A percentile compares a stretch with the other conserved stretches of the same genome.
These are phyloP conservation scores for Chaetomium globosum DNA, from an alignment of 2,329 filamentous ascomycete genomes.

Conservation along the genomic window DNA sequence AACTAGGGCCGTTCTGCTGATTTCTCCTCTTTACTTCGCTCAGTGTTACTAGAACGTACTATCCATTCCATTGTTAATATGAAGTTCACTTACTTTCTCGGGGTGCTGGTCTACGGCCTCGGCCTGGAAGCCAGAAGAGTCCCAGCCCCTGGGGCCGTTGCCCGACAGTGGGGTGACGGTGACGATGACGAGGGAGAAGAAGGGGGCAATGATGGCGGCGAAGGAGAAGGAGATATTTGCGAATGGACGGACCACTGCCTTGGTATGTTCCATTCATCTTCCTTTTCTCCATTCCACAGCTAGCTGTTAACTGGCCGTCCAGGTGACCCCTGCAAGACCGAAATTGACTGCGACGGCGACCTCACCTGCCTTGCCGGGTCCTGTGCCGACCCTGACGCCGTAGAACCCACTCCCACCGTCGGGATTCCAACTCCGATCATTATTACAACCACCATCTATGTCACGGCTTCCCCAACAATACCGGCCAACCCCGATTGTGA, in stretches of 20 bases:
- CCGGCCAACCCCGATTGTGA: constrained; percentile 19
- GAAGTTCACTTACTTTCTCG: constrained; percentile 26
- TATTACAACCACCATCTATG: constrained; percentile 26
- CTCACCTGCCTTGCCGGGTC: constrained; percentile 24
- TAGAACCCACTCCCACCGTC: neutral
- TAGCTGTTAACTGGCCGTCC: neutral
- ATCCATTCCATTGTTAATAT: constrained; percentile 1
- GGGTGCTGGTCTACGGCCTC: constrained; percentile 12
- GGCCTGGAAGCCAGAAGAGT: constrained; percentile 7
- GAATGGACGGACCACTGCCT: constrained; percentile 29
- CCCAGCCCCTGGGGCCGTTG: constrained; percentile 8
- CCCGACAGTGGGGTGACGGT: constrained; percentile 18
- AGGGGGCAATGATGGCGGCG: neutral
- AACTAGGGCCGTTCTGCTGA: neutral
- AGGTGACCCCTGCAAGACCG: constrained; percentile 31
- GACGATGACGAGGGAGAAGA: neutral
- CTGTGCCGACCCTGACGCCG: constrained; percentile 24
- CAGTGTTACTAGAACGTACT: neutral
- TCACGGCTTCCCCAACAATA: constrained; percentile 19
- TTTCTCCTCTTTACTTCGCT: neutral
- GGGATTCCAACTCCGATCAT: constrained; percentile 7
- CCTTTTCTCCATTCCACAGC: neutral
- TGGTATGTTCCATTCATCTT: constrained; percentile 18
- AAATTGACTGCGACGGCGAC: constrained; percentile 32
- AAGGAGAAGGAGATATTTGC: constrained; percentile 1